Conservation (phyloP, 148 eudicot species). For the Rhododendron molle region DNA sequence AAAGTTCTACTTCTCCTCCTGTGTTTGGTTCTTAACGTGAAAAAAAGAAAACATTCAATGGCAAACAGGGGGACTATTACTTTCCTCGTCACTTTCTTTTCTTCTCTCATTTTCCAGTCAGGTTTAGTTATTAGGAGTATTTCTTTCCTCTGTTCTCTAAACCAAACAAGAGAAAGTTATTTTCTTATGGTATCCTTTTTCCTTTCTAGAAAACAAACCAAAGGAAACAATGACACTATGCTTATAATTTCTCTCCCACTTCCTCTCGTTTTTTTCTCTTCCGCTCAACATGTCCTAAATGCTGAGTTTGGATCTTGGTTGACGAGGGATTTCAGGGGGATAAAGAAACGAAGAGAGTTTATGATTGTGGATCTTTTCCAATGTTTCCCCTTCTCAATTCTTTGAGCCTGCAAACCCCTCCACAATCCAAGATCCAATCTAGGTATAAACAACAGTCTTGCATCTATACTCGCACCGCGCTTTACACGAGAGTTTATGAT, state of each 20-base stretch:
- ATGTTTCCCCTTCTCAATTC: not conserved
- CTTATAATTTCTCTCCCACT: not conserved
- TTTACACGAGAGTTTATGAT: not conserved
- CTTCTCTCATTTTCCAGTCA: too few species aligned
- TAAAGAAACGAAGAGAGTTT: not conserved
- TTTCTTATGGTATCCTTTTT: not conserved
- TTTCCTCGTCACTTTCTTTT: not conserved
- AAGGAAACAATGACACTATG: not conserved
- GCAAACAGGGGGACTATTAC: not conserved
- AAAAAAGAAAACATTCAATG: not conserved
- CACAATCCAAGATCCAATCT: not conserved
- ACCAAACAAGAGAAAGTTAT: not conserved
- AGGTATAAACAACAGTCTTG: not conserved
- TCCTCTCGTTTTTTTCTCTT: not conserved
- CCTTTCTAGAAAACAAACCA: not conserved
- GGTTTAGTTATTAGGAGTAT: not conserved
- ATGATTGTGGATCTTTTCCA: not conserved
- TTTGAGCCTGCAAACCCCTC: not conserved
- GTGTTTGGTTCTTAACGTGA: not conserved
- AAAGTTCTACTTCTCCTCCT: not conserved
- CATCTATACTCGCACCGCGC: not conserved
- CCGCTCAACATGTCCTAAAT: not conserved
- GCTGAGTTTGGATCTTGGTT: not conserved
- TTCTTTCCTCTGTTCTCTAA: not conserved
- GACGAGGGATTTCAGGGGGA: not conserved